Percentiles rank a stretch among this genome's conserved stretches.
These are phyloP conservation scores for Rasamsonia emersonii DNA, from an alignment of 2,329 filamentous ascomycete genomes.

Conservation along the genomic window DNA sequence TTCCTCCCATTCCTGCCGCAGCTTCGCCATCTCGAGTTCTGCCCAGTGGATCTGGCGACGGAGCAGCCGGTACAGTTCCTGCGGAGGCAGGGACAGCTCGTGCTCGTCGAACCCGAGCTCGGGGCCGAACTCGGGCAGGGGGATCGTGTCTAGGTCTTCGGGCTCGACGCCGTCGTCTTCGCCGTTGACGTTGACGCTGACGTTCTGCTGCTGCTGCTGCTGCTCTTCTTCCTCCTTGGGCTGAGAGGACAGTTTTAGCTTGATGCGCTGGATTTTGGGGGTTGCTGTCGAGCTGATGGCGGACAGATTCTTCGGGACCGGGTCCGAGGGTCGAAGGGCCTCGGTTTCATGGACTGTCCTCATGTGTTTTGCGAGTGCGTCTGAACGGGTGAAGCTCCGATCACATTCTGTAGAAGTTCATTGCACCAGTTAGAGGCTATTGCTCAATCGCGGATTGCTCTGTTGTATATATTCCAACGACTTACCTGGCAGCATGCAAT, in stretches of 20 bases:
- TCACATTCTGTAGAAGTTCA: constrained; percentile 66
- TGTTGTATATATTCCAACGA: too few relatives aligned
- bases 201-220: constrained; percentile 11
- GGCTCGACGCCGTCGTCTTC: constrained; percentile 19
- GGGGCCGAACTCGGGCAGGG: constrained; percentile 28
- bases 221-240: constrained; percentile 19
- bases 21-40: constrained; percentile 30
- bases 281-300: constrained; percentile 34
- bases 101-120: constrained; percentile 36
- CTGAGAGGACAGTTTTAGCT: constrained; percentile 33
- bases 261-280: constrained; percentile 29
- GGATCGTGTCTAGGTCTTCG: constrained; percentile 27
- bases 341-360: constrained; percentile 97
- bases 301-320: constrained; percentile 32
- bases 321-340: constrained; percentile 62
- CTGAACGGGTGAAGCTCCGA: constrained; percentile 88
- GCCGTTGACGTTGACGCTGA: constrained; percentile 20
- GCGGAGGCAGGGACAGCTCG: constrained; percentile 34
- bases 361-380: constrained; percentile 96
- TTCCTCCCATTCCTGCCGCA: constrained; percentile 33
- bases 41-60: constrained; percentile 42
- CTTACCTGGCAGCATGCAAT: constrained; percentile 85
- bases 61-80: constrained; percentile 37
- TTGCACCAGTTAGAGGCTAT: background rate
- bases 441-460: too few relatives aligned